A percentile compares a stretch with the other conserved stretches of the same genome.
phyloP scores from a whole-genome alignment of 2,329 filamentous ascomycete genomes.

The Xylaria hypoxylon region DNA sequence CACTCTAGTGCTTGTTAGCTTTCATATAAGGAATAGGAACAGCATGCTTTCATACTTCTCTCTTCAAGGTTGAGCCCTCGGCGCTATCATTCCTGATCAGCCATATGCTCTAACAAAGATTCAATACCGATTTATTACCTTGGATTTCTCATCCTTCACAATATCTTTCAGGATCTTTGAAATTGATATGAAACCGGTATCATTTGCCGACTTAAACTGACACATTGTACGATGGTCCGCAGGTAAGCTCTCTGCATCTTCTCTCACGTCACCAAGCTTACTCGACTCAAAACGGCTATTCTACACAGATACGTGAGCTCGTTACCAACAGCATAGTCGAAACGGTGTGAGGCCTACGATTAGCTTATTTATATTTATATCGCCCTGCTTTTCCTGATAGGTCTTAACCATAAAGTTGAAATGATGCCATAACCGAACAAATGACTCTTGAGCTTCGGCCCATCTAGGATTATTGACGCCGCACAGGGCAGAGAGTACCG shows the following conservation, averaged over 20 bases:
- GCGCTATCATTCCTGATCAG: slow-evolving; percentile 27
- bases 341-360: slow-evolving; percentile 13
- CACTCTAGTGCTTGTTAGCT: slow-evolving; percentile 29
- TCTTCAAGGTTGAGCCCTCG: slow-evolving; percentile 25
- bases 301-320: slow-evolving; percentile 27
- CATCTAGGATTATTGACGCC: slow-evolving; percentile 30
- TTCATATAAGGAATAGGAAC: not conserved
- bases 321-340: not conserved
- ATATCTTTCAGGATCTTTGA: slow-evolving; percentile 25
- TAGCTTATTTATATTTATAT: not conserved
- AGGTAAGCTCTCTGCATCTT: slow-evolving; percentile 29
- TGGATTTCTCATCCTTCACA: slow-evolving; percentile 26
- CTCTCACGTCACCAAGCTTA: slow-evolving; percentile 24
- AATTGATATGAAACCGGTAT: slow-evolving; percentile 27
- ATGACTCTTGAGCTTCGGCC: slow-evolving; percentile 22
- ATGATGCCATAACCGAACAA: slow-evolving; percentile 35
- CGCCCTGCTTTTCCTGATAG: slow-evolving; percentile 23
- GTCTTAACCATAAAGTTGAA: slow-evolving; percentile 37
- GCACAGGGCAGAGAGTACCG: slow-evolving; percentile 21
- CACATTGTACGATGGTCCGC: slow-evolving; percentile 31
- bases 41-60: slow-evolving; percentile 15
- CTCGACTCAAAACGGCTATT: slow-evolving; percentile 17
- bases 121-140: slow-evolving; percentile 17
- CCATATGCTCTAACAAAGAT: not conserved
- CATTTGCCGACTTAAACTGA: slow-evolving; percentile 28